Conservation (phyloP, 805 yeast species). For the Priceomyces melissophilus region DNA sequence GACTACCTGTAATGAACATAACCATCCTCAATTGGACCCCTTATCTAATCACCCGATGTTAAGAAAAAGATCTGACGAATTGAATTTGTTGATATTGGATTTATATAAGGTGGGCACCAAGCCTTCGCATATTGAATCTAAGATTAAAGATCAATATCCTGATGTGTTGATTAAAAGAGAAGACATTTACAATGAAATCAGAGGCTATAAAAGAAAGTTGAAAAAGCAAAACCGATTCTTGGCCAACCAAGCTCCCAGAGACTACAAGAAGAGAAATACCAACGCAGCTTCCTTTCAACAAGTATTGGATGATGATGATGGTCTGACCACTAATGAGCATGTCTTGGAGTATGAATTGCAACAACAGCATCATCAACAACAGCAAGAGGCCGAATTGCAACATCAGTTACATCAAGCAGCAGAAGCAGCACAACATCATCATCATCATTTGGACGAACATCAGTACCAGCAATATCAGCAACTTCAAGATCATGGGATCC, state of each 20-base stretch:
- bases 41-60: slow-evolving; percentile 55
- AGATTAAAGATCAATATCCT: slow-evolving; percentile 49
- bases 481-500: slow-evolving; percentile 20
- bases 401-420: slow-evolving; percentile 23
- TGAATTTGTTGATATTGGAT: slow-evolving; percentile 49
- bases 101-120: slow-evolving; percentile 53
- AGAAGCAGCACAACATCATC: slow-evolving; percentile 23
- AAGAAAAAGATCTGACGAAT: slow-evolving; percentile 50
- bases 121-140: slow-evolving; percentile 52
- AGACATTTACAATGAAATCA: slow-evolving; percentile 55
- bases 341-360: slow-evolving; percentile 13
- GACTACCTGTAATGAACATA: slow-evolving; percentile 55
- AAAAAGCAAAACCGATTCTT: slow-evolving; percentile 36
- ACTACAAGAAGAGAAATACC: slow-evolving; percentile 23
- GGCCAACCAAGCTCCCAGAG: slow-evolving; percentile 11
- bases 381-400: slow-evolving; percentile 20
- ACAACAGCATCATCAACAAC: slow-evolving; percentile 18
- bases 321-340: slow-evolving; percentile 14
- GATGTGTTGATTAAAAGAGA: slow-evolving; percentile 54
- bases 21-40: slow-evolving; percentile 57
- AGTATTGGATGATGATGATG: slow-evolving; percentile 17
- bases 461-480: slow-evolving; percentile 27
- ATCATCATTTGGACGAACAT: slow-evolving; percentile 20
- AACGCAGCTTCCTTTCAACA: slow-evolving; percentile 25
- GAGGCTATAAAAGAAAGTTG: slow-evolving; percentile 52